Conservation (phyloP, 495 filamentous ascomycete genomes). For the Podospora sp. region DNA sequence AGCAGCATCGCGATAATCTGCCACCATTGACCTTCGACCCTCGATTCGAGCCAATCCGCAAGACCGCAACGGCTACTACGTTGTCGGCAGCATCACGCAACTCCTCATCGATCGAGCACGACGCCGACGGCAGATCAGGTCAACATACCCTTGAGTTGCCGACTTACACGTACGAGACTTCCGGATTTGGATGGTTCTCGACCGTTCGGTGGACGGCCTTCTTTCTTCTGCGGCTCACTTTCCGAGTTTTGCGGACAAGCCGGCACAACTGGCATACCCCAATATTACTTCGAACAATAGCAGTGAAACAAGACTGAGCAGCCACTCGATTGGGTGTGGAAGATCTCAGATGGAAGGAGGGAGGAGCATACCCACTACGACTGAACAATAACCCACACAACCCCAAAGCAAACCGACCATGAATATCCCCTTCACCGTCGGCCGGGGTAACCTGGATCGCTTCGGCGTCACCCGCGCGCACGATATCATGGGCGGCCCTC, state of each 20-base stretch:
- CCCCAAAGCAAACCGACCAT: slow-evolving; percentile 10
- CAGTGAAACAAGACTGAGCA: background rate
- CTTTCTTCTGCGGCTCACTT: background rate
- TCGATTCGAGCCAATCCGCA: background rate
- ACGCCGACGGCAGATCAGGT: background rate
- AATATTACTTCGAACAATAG: background rate
- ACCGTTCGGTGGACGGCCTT: background rate
- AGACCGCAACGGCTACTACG: background rate
- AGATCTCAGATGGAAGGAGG: background rate
- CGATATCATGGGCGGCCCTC: background rate
- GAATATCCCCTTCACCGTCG: slow-evolving; percentile 23
- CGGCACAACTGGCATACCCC: background rate
- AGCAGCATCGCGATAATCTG: background rate
- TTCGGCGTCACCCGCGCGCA: slow-evolving; percentile 31
- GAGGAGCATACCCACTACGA: background rate
- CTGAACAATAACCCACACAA: background rate
- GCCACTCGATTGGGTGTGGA: background rate
- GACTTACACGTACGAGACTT: background rate
- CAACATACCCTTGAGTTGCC: background rate
- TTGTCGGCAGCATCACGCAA: background rate
- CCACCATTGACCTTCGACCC: background rate
- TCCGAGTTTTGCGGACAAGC: background rate
- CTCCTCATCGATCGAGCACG: too few species aligned
- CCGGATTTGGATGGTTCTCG: background rate
- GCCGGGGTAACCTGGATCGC: slow-evolving; percentile 32